Evolutionary conservation across 2,329 filamentous ascomycete species (phyloP).

Genomic region (Nigrograna mackinnonii): DNA sequence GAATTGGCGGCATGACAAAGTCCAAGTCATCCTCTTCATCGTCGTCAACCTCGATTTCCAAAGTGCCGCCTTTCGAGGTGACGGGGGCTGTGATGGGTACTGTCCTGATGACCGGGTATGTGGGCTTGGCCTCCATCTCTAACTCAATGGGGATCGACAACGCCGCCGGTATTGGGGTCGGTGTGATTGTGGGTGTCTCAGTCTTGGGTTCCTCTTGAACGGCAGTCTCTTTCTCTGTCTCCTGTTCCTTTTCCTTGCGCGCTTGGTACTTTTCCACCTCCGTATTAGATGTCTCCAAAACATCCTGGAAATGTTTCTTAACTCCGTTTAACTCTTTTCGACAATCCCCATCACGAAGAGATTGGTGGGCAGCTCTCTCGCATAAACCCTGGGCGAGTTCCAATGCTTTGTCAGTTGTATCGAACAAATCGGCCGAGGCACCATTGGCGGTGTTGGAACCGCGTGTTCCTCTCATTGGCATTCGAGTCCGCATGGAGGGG

Average conservation of each 20-base stretch:
- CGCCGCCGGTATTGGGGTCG: constrained; percentile 5
- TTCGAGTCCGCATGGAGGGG: constrained; percentile 32
- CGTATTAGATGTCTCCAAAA: constrained; percentile 62
- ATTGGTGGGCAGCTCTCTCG: constrained; percentile 86
- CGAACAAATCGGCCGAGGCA: constrained; percentile 44
- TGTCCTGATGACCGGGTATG: too few species aligned
- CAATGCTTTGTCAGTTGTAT: constrained; percentile 75
- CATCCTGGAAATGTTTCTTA: constrained; percentile 65
- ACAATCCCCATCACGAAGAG: constrained; percentile 86
- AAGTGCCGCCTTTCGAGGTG: constrained; percentile 15
- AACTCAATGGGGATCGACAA: too few species aligned
- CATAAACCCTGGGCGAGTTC: constrained; percentile 81
- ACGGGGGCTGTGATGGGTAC: too few species aligned
- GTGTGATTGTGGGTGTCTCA: constrained; percentile 8
- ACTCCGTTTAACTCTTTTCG: constrained; percentile 74
- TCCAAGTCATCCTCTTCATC: constrained; percentile 35
- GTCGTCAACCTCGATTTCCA: constrained; percentile 42
- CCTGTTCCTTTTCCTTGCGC: constrained; percentile 17
- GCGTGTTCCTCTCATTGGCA: constrained; percentile 13
- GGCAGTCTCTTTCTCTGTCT: constrained; percentile 17
- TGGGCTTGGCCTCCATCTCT: not conserved
- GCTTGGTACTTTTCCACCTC: constrained; percentile 29
- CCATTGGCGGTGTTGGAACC: constrained; percentile 11
- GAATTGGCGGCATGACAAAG: constrained; percentile 41
- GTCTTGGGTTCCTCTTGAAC: constrained; percentile 5